phyloP scores from a whole-genome alignment of 106 monocot species.

The Platanthera guangdongensis region DNA sequence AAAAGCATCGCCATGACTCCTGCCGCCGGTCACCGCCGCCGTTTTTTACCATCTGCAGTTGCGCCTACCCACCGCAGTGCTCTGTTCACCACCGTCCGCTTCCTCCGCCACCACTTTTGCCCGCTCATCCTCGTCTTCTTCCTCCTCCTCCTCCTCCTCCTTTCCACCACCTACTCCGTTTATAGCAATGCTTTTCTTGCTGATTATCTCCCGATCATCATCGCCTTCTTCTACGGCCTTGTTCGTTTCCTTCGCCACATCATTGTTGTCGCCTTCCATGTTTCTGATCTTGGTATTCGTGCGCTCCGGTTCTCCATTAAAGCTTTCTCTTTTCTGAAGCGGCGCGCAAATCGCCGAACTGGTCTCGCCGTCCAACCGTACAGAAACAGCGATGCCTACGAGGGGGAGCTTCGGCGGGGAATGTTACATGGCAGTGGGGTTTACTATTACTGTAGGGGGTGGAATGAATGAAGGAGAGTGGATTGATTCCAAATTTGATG shows the following conservation, averaged over 20 bases:
- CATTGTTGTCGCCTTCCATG: neutral
- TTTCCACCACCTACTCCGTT: neutral
- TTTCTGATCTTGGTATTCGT: neutral
- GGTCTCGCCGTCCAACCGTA: slow-evolving; percentile 13
- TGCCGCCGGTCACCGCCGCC: neutral
- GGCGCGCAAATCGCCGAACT: neutral
- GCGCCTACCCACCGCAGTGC: too few species aligned
- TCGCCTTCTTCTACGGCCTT: slow-evolving; percentile 4
- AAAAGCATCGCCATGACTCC: neutral
- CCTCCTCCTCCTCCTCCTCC: neutral
- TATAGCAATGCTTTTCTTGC: neutral
- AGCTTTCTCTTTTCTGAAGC: neutral
- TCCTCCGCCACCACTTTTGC: neutral
- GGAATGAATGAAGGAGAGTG: slow-evolving; percentile 27
- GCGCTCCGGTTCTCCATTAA: neutral
- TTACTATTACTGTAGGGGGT: slow-evolving; percentile 19
- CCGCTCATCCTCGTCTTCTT: neutral
- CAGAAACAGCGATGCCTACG: slow-evolving; percentile 21
- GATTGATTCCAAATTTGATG: slow-evolving; percentile 21
- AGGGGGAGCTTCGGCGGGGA: slow-evolving; percentile 20
- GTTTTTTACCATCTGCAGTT: neutral
- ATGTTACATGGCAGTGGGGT: slow-evolving; percentile 22
- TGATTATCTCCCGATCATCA: neutral
- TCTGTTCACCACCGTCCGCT: neutral
- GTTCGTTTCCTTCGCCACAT: neutral